Conservation (phyloP, 306 rosid genomes). For the Vigna nakashimae region DNA sequence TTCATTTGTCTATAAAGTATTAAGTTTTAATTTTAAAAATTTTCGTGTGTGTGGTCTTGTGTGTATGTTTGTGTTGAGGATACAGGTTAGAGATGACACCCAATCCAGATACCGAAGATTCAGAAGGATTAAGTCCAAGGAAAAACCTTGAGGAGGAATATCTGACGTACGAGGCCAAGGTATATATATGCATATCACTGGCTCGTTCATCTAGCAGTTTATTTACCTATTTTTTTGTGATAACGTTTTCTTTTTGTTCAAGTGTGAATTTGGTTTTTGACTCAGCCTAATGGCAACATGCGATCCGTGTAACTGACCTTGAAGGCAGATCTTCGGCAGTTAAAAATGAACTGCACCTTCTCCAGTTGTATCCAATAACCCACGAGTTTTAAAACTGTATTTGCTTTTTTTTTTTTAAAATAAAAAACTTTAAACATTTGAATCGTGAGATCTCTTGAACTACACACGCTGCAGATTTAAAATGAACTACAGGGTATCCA, state of each 20-base stretch:
- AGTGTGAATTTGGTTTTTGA: not conserved
- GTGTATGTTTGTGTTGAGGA: conserved; percentile 37
- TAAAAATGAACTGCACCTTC: too few species aligned
- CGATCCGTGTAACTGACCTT: not conserved
- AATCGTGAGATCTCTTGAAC: too few species aligned
- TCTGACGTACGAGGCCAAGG: conserved; percentile 87
- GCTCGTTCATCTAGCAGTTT: conserved; percentile 22
- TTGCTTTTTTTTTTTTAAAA: too few species aligned
- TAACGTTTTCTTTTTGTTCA: not conserved
- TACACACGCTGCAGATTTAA: too few species aligned
- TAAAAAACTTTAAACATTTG: too few species aligned
- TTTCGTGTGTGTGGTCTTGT: not conserved
- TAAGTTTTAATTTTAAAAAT: conserved; percentile 14
- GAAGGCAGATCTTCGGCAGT: too few species aligned
- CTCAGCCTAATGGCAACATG: not conserved
- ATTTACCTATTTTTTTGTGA: not conserved
- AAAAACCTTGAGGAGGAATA: conserved; percentile 94
- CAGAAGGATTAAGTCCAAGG: conserved; percentile 70
- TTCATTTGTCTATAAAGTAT: conserved; percentile 7
- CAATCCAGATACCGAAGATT: conserved; percentile 59
- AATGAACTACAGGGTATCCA: too few species aligned
- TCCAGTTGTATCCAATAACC: too few species aligned
- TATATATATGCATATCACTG: conserved; percentile 41
- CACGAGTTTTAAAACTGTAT: too few species aligned
- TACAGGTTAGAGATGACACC: conserved; percentile 65